These are phyloP conservation scores for Sisymbrium altissimum DNA, from an alignment of 345 rosid species.

Conservation along the genomic window DNA sequence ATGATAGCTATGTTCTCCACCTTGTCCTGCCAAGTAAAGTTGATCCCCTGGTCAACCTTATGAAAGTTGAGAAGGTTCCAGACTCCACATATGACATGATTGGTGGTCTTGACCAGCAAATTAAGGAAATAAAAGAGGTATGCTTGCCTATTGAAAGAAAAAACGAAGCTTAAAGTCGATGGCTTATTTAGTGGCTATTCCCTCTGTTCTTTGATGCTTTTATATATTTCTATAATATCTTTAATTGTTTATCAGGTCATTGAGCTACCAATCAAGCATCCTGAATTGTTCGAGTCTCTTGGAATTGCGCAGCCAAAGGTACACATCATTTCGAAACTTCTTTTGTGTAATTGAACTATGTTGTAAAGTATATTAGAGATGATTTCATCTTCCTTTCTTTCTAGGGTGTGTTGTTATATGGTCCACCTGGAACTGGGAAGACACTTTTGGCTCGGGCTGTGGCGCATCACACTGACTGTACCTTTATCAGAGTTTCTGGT, in stretches of 20 bases:
- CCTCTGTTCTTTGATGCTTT: background rate
- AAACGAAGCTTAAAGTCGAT: background rate
- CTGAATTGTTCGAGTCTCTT: slow-evolving; percentile 94
- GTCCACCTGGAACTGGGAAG: slow-evolving; percentile 99
- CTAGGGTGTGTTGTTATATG: slow-evolving; percentile 97
- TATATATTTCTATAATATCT: background rate
- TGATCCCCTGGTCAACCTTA: slow-evolving; percentile 94
- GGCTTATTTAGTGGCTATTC: background rate
- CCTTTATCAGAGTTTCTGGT: slow-evolving; percentile 99
- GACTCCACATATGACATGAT: slow-evolving; percentile 99
- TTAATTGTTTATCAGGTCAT: slow-evolving; percentile 59
- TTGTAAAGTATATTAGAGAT: background rate
- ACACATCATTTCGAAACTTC: background rate
- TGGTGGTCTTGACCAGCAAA: slow-evolving; percentile 98
- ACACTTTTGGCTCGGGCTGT: slow-evolving; percentile 97
- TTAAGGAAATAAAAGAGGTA: slow-evolving; percentile 98
- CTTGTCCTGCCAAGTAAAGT: slow-evolving; percentile 90
- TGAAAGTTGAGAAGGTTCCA: slow-evolving; percentile 99
- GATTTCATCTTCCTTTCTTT: background rate
- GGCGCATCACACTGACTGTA: slow-evolving; percentile 99
- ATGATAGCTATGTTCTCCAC: slow-evolving; percentile 98
- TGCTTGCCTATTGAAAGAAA: background rate
- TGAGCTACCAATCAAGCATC: slow-evolving; percentile 98
- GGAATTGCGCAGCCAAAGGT: slow-evolving; percentile 99
- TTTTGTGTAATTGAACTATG: background rate